Conservation (phyloP, 345 rosid species). For the Acer negundo region DNA sequence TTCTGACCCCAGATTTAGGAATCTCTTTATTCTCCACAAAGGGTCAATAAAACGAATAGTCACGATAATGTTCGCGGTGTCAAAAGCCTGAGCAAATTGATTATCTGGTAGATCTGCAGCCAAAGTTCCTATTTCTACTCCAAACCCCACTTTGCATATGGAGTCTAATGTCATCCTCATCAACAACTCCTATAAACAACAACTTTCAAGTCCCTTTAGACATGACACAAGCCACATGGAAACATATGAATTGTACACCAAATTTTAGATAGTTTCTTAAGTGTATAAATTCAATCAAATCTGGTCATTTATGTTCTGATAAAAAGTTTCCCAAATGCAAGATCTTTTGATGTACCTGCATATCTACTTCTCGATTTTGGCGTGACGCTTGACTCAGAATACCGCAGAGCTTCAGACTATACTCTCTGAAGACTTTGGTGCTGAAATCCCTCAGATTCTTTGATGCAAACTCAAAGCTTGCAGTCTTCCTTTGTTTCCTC, state of each 20-base stretch:
- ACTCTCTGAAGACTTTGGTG: constrained; percentile 80
- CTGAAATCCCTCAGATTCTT: constrained; percentile 92
- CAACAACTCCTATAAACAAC: constrained; percentile 54
- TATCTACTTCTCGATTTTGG: constrained; percentile 59
- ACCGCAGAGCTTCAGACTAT: constrained; percentile 70
- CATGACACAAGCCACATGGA: not conserved
- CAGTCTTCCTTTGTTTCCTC: constrained; percentile 93
- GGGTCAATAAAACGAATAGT: constrained; percentile 93
- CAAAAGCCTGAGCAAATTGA: constrained; percentile 81
- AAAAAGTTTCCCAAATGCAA: not conserved
- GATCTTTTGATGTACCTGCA: constrained; percentile 54
- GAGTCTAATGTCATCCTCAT: constrained; percentile 97
- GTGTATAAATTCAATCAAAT: not conserved
- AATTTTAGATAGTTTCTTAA: not conserved
- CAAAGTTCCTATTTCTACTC: constrained; percentile 87
- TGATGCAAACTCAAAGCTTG: constrained; percentile 96
- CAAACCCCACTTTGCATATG: constrained; percentile 94
- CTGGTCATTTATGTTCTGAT: not conserved
- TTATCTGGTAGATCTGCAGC: constrained; percentile 72
- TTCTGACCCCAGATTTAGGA: constrained; percentile 78
- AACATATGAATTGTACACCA: not conserved
- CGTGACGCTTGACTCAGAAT: constrained; percentile 63
- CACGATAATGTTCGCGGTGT: constrained; percentile 75
- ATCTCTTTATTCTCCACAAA: constrained; percentile 75
- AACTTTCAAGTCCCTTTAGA: not conserved